These are phyloP conservation scores for Tricholoma matsutake DNA, from an alignment of 768 basidiomycete genomes.

Conservation along the genomic window DNA sequence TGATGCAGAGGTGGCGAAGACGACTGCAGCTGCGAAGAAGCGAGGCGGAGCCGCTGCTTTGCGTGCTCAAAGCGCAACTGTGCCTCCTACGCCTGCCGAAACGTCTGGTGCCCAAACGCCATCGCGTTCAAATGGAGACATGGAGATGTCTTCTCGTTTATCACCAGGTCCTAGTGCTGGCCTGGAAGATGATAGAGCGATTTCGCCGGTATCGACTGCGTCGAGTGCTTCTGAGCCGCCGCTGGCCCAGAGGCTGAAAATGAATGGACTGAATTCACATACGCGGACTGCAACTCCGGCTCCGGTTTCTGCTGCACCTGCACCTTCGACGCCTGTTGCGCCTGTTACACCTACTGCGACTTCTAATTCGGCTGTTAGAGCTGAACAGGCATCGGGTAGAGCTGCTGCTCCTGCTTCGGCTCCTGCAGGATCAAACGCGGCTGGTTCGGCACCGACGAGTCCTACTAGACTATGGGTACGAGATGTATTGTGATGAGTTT, in stretches of 20 bases:
- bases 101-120: conserved; percentile 56
- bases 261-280: conserved; percentile 42
- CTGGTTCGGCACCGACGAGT: conserved; percentile 18
- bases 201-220: conserved; percentile 68
- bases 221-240: conserved; percentile 76
- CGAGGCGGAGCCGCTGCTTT: conserved; percentile 50
- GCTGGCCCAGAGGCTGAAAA: conserved; percentile 62
- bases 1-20: conserved; percentile 56
- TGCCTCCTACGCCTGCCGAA: conserved; percentile 37
- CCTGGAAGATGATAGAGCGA: conserved; percentile 49
- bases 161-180: conserved; percentile 29
- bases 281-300: conserved; percentile 23
- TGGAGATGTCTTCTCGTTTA: conserved; percentile 31
- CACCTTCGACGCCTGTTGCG: conserved; percentile 21
- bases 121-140: conserved; percentile 32
- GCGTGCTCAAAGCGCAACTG: conserved; percentile 41
- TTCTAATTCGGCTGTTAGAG: conserved; percentile 12
- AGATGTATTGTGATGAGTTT: background rate
- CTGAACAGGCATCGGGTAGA: conserved; percentile 3
- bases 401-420: background rate
- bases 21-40: conserved; percentile 47
- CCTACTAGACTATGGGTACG: conserved; percentile 24
- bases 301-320: conserved; percentile 15
- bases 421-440: conserved; percentile 2
- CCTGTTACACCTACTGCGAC: conserved; percentile 22